Evolutionary conservation across 345 rosid species (phyloP), one percentile per base, ranked within the genome.

Genomic region (Raphanus raphanistrum): DNA sequence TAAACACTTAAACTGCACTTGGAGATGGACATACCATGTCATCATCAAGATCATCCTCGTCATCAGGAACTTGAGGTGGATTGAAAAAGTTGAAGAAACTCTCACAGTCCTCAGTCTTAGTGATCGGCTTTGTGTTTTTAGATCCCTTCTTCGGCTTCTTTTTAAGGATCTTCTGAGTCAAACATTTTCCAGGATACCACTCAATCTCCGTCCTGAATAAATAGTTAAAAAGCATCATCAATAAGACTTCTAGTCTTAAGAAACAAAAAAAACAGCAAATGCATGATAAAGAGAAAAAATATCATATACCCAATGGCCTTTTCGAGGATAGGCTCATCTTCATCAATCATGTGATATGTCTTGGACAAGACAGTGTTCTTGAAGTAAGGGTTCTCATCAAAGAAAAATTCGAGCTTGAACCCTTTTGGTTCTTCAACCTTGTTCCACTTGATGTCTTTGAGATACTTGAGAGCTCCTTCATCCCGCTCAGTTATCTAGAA

Each of bases 61-160:
- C 99, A 0, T 93, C 97, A 3, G 99, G 99, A 28, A 96, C 96
- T 81, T 91, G 86, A 60, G 99, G 99, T 16, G 99, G 99, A 74
- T 50, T 88, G 60, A 96, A 93, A 84, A 96, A 96, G 85, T 90
- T 96, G 81, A 96, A 96, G 73, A 96, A 96, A 76, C 99, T 96
- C 63, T 90, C 96, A 81, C 97, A 90, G 11, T 87, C 95, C 76
- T 91, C 99, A 21, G 93, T 89, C 84, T 96, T 93, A 15, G 95
- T 93, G 25, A 96, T 87, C 2, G 93, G 95, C 81, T 93, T 96
- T n/a, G 92, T 87, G 83, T 87, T 93, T 82, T 93, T 93, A 26
- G 98, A 87, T 75, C 95, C 98, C 78, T 93, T 96, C 91, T 90
- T 91, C 4, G 97, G 97, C 86, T 93, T 96, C 89, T 93, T 96